Percentiles rank a stretch among this genome's conserved stretches.
Conservation (phyloP, 306 rosid genomes). For the Pyrus betulifolia region DNA sequence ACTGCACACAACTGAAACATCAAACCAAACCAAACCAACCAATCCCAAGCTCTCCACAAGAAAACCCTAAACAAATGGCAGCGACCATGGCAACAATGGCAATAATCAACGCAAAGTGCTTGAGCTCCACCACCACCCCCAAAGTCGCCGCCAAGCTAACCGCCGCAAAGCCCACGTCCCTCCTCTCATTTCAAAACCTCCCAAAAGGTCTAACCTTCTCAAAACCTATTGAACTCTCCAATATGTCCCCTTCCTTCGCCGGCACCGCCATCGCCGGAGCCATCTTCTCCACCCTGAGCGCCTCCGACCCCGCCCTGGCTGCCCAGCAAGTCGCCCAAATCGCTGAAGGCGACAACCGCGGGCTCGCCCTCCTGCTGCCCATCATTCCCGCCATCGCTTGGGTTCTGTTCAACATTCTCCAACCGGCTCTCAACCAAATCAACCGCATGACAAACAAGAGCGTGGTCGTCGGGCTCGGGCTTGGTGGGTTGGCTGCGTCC, state of each 20-base stretch:
- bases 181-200: slow-evolving; percentile 44
- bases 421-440: slow-evolving; percentile 80
- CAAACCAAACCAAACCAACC: background rate
- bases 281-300: slow-evolving; percentile 49
- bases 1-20: background rate
- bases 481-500: slow-evolving; percentile 51
- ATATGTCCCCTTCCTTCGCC: slow-evolving; percentile 23
- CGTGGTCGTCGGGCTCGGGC: slow-evolving; percentile 51
- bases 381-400: slow-evolving; percentile 75
- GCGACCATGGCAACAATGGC: slow-evolving; percentile 81
- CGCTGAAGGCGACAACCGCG: slow-evolving; percentile 84
- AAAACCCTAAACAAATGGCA: slow-evolving; percentile 43
- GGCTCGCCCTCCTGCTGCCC: slow-evolving; percentile 63
- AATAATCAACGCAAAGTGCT: slow-evolving; percentile 60
- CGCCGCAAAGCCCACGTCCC: slow-evolving; percentile 41
- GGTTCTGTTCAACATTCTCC: slow-evolving; percentile 88
- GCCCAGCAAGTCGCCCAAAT: slow-evolving; percentile 66
- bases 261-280: slow-evolving; percentile 80
- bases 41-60: background rate
- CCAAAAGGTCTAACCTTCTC: slow-evolving; percentile 38
- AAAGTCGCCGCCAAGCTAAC: slow-evolving; percentile 34
- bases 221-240: slow-evolving; percentile 12
- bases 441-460: slow-evolving; percentile 68
- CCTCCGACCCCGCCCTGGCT: slow-evolving; percentile 60
- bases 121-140: slow-evolving; percentile 17